Base-by-base conservation (phyloP, 116 monocot genomes). In the Zostera marina region DNA sequence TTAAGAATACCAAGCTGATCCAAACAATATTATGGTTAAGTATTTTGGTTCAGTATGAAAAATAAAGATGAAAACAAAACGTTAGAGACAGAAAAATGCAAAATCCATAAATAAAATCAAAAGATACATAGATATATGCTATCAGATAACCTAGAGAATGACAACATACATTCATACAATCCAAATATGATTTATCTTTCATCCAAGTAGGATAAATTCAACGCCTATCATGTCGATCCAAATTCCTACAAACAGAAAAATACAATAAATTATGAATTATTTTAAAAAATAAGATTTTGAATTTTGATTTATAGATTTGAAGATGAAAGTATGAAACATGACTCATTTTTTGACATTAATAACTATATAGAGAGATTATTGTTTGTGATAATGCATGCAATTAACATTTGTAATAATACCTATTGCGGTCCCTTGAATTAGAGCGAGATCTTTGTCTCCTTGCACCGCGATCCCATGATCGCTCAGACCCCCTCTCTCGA, bases 391-490 rank as follows among this genome's bases (percentile, higher is more conserved):
- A n/a, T n/a, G n/a, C n/a, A n/a, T n/a, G n/a, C n/a, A n/a, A n/a
- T n/a, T n/a, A 21, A 21, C 9, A 56, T 12, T 52, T 16, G 14
- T 52, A 12, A 12, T 3, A 16, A 51, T 76, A 83, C 88, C 83
- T 83, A 55, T 69, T 72, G 1, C 76, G 74, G 13, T 90, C 90
- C 59, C 65, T 79, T 53, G 91, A 91, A 22, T 82, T 79, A 52
- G 91, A 91, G 16, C 85, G 79, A 42, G 76, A 85, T 51, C 82
- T 76, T 47, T 65, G 65, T 41, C 26, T 79, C 68, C 79, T 75
- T 16, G 84, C 83, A 57, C 81, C 83, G 65, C 75, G 65, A 40
- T 42, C 54, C 25, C 67, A 78, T 16, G 76, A 70, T 13, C 76
- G 73, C 56, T 75, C 71, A 1, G 62, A 60, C 54, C 78, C 83